Evolutionary conservation across 192 early-diverging fungal genomes (phyloP).

Genomic region (Backusella liffmaniae): DNA sequence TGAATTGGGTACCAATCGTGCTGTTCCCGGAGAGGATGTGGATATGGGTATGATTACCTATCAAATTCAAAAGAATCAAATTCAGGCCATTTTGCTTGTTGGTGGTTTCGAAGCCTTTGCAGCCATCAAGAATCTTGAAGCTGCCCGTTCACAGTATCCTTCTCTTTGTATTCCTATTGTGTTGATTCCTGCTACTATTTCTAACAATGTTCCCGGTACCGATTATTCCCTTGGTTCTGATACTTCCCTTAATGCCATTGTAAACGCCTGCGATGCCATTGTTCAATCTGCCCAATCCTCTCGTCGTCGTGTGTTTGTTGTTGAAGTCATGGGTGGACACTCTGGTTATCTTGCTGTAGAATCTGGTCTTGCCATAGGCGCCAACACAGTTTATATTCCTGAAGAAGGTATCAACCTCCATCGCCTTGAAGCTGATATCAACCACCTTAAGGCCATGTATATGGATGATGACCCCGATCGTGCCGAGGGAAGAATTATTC

Average conservation of each 20-base stretch:
- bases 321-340: constrained; percentile 97
- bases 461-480: constrained; percentile 66
- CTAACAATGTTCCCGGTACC: constrained; percentile 97
- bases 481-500: constrained; percentile 84
- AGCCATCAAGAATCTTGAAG: constrained; percentile 68
- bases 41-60: constrained; percentile 82
- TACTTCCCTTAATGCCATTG: constrained; percentile 93
- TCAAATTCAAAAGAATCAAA: constrained; percentile 86
- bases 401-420: constrained; percentile 84
- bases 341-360: constrained; percentile 91
- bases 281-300: constrained; percentile 91
- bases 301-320: constrained; percentile 90
- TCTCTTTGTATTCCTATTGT: constrained; percentile 94
- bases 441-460: constrained; percentile 79
- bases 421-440: constrained; percentile 80
- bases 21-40: constrained; percentile 76
- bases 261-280: constrained; percentile 86
- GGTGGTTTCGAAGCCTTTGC: constrained; percentile 97
- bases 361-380: constrained; percentile 82
- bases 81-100: constrained; percentile 85
- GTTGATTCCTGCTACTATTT: constrained; percentile 91
- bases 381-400: constrained; percentile 91
- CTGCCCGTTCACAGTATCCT: constrained; percentile 75
- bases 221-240: constrained; percentile 95
- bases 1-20: constrained; percentile 91